Evolutionary conservation across 257 asterid genomes (phyloP).

Genomic region (Gentiana macrophylla): DNA sequence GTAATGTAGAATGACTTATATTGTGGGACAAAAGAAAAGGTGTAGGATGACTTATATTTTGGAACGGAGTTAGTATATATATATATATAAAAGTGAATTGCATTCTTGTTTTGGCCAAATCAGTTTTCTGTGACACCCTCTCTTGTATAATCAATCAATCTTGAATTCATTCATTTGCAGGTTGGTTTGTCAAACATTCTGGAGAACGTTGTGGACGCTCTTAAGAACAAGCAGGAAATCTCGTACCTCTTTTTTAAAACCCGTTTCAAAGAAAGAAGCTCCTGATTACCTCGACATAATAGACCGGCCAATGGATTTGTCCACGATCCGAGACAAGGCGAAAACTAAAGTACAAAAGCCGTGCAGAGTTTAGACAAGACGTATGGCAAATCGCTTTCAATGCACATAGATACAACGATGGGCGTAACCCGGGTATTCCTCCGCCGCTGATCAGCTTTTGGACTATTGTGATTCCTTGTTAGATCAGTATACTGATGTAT

Average conservation of each 20-base stretch:
- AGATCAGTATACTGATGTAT: conserved; percentile 31
- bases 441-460: conserved; percentile 95
- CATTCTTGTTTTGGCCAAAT: too few species aligned
- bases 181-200: conserved; percentile 80
- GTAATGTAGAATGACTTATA: too few species aligned
- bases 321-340: conserved; percentile 63
- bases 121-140: too few species aligned
- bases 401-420: conserved; percentile 74
- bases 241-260: conserved; percentile 79
- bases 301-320: conserved; percentile 77
- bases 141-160: too few species aligned
- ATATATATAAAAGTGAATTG: too few species aligned
- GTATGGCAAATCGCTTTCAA: conserved; percentile 63
- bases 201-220: conserved; percentile 62
- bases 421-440: conserved; percentile 88
- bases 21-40: too few species aligned
- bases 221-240: conserved; percentile 46
- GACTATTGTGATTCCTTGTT: conserved; percentile 82
- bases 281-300: conserved; percentile 68
- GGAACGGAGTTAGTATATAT: too few species aligned
- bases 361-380: conserved; percentile 80
- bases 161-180: conserved; percentile 22
- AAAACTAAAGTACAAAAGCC: conserved; percentile 72
- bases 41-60: too few species aligned
- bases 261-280: conserved; percentile 88